Base-by-base conservation (phyloP, 768 basidiomycete genomes). In the Lactifluus pinguis region DNA sequence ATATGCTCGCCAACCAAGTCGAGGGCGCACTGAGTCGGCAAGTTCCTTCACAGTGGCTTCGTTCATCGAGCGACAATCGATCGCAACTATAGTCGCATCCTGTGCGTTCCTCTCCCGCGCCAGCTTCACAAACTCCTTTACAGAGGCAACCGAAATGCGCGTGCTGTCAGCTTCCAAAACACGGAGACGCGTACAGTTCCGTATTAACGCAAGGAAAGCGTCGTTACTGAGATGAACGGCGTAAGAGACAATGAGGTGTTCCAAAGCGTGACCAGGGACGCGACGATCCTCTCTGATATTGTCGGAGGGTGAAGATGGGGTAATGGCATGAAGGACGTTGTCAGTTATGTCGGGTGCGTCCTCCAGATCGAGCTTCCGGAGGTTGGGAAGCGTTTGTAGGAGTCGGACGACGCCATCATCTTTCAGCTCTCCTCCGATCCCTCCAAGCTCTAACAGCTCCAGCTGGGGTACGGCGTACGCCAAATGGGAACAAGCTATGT, bases 361-460 rank as follows among this genome's bases (percentile, higher is more conserved):
- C 69, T 95, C 94, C n/a, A 97, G 75, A 70, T 97, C 94, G 44
- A 95, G 73, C 49, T 82, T 82, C 57, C 84, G 79, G 50, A 97
- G 83, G 62, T 77, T 71, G 1, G 88, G 88, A 2, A 85, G 86
- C 14, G 86, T 86, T 49, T 72, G 73, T 39, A 97, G 73, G 21
- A 97, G 77, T 47, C 78, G 77, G 17, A 91, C 74, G 7, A 97
- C 73, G n/a, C 92, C 92, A 2, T 80, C 81, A 62, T 90, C 84
- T 63, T 79, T 81, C 62, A 94, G 71, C 49, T 84, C 82, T 13
- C 77, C 68, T 13, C 89, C 86, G 25, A 95, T 81, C 9, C 85
- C 84, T 0, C 86, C 89, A 59, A 95, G 69, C 72, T 97, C 92
- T 47, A 97, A 75, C 57, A 83, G 81, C 68, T 89, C 85, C 14